A percentile compares a stretch with the other conserved stretches of the same genome.
Evolutionary conservation across 441 rosid species (phyloP).

Genomic region (Pelargonium exstipulatum): DNA sequence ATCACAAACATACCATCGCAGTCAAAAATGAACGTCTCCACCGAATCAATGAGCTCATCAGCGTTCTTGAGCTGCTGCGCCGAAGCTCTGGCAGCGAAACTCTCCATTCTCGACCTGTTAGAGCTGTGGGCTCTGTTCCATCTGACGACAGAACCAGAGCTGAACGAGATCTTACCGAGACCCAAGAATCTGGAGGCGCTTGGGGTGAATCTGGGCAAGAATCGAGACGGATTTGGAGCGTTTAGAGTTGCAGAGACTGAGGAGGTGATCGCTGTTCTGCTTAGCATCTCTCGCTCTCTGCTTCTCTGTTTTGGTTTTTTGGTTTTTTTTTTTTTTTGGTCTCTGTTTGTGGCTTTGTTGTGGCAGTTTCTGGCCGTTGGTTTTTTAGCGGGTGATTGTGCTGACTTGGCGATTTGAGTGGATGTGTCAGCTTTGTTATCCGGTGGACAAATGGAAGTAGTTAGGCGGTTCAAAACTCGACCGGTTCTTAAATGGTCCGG

Average conservation of each 20-base stretch:
- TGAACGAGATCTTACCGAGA: constrained; percentile 20
- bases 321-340: not conserved
- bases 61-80: constrained; percentile 57
- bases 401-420: constrained; percentile 42
- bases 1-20: constrained; percentile 44
- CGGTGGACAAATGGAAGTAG: not conserved
- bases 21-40: constrained; percentile 67
- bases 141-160: constrained; percentile 20
- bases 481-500: too few relatives aligned
- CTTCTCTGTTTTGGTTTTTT: too few relatives aligned
- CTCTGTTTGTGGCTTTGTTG: constrained; percentile 3
- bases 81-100: constrained; percentile 33
- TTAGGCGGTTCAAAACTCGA: too few relatives aligned
- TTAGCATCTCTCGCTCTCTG: constrained; percentile 35
- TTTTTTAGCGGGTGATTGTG: constrained; percentile 12
- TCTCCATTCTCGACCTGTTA: constrained; percentile 33
- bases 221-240: constrained; percentile 23
- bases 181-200: constrained; percentile 12
- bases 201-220: constrained; percentile 14
- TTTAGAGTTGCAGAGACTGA: constrained; percentile 22
- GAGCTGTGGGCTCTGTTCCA: constrained; percentile 22
- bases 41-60: constrained; percentile 60
- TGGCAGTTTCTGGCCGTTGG: constrained; percentile 29
- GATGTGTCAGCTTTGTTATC: constrained; percentile 27
- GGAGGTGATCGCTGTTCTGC: constrained; percentile 38